Base-by-base conservation (phyloP, 352 stramenopile genomes). In the Hyaloperonospora brassicae region DNA sequence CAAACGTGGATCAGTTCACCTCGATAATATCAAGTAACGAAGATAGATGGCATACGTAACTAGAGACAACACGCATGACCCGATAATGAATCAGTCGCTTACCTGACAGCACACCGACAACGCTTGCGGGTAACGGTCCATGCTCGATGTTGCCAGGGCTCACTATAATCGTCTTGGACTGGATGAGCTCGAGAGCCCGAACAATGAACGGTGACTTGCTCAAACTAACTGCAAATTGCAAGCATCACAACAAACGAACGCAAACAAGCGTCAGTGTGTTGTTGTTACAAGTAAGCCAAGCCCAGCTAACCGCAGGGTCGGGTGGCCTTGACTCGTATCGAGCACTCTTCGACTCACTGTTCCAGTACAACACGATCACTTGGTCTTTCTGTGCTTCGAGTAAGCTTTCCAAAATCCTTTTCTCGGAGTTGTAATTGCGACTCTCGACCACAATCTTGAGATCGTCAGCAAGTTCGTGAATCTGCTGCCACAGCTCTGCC, bases 321-420 rank as follows among this genome's bases (percentile, higher is more conserved):
- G 10, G 10, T 10, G 14, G 9, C 14, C 36, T 42, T 9, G 2
- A 36, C 12, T 11, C 10, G 2, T 31, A 31, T 31, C 27, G 27
- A 48, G 5, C n/a, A 48, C 46, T 0, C 21, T n/a, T 11, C 27
- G 50, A 54, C 61, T 43, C 52, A 70, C 62, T 70, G 40, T 74
- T 64, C 59, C 62, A 70, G 23, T 54, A 55, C 31, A 84, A 30
- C 6, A 84, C 59, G 31, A 84, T 56, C 23, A 64, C 38, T 48
- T 63, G 57, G 9, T 67, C 47, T 45, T 44, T 23, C 17, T 51
- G 48, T 24, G 48, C 39, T 30, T 55, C 49, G 4, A 70, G 53
- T 24, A 70, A 25, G 11, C 46, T 53, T 13, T 70, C 17, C 17
- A 64, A 30, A 27, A 69, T 47, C 6, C 36, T 51, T 12, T 55